Base-by-base conservation (phyloP, 2,329 filamentous ascomycete species). In the Ascochyta viciae-villosae region DNA sequence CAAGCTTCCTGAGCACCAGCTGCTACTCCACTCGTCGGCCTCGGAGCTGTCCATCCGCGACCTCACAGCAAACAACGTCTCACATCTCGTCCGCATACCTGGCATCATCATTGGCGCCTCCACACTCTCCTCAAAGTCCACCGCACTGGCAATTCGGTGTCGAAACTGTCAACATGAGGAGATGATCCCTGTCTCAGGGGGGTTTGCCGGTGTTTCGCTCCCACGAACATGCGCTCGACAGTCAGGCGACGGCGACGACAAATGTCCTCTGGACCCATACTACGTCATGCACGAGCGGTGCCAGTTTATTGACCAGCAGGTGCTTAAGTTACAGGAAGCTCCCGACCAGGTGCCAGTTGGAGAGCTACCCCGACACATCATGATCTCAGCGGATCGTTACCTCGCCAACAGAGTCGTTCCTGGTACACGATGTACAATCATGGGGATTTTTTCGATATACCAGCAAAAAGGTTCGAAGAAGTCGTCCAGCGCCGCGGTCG, bases 371-470 rank as follows among this genome's bases (percentile, higher is more conserved):
- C 85, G 95, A 38, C 95, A 99, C 68, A 96, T 99, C 41, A 85
- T 98, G 59, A 91, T 99, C 58, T 96, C 93, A 0, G 95, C 95
- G n/a, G 95, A 99, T 73, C 86, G 95, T 49, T 97, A 98, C 72
- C 82, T 99, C 42, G 95, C 94, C 10, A 99, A 99, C 74, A 87
- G 92, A 47, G 95, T 99, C 3, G 93, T 99, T 3, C 95, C 95
- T 6, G 95, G 95, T 27, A 96, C 94, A 46, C 85, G 94, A 74
- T 99, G 95, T 75, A 96, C 92, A 3, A 85, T 99, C 16, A 98
- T 95, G 86, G 95, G 95, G 19, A 92, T 99, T 31, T 99, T 97
- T 80, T 97, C 94, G 27, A 98, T 98, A 71, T 99, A 97, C 76
- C 92, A 97, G 75, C 90, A 89, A 66, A 98, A 98, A 76, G 90